These are phyloP conservation scores for Populus ilicifolia DNA, from an alignment of 345 rosid species.

Conservation along the genomic window DNA sequence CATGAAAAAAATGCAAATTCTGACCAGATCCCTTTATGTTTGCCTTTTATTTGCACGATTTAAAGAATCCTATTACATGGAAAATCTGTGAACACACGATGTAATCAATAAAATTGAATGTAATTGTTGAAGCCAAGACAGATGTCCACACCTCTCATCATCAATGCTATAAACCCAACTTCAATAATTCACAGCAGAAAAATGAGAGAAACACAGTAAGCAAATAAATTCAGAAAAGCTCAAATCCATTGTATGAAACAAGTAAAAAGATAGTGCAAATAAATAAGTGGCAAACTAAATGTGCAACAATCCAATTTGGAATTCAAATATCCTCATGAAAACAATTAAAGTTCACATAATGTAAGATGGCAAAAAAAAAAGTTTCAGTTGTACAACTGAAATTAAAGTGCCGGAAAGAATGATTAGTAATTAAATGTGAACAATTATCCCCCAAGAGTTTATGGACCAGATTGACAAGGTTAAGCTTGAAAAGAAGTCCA, in stretches of 20 bases:
- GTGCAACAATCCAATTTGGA: not conserved
- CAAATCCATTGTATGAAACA: not conserved
- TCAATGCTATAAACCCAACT: not conserved
- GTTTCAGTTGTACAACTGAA: not conserved
- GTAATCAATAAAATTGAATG: not conserved
- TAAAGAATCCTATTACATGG: not conserved
- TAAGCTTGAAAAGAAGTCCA: too few relatives aligned
- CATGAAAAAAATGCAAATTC: not conserved
- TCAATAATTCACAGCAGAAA: not conserved
- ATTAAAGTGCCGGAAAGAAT: not conserved
- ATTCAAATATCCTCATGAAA: conserved; percentile 1
- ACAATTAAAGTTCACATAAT: not conserved
- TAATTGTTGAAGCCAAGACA: not conserved
- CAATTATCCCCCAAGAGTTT: too few relatives aligned
- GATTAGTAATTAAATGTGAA: not conserved
- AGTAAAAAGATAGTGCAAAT: not conserved
- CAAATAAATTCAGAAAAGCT: not conserved
- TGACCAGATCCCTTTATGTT: not conserved
- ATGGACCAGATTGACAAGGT: too few relatives aligned
- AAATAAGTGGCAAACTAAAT: not conserved
- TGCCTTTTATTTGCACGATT: not conserved
- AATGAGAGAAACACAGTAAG: not conserved
- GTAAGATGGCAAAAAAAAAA: not conserved
- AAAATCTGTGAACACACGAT: not conserved
- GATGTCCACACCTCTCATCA: not conserved